Base-by-base conservation (phyloP, 495 filamentous ascomycete genomes). In the Aspergillus incahuasiensis region DNA sequence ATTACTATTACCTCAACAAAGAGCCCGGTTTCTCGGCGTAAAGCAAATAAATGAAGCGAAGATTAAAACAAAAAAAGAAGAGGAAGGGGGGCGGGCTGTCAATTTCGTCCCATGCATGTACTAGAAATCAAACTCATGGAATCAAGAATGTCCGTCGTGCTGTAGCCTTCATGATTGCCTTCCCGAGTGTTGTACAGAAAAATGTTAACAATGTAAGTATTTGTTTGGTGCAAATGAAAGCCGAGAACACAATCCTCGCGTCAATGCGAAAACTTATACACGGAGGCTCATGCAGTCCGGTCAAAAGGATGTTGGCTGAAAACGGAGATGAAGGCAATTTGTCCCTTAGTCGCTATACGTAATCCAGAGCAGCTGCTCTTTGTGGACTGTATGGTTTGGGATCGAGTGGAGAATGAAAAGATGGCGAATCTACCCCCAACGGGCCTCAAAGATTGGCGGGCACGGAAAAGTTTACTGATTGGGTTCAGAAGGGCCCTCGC, bases 401-500 rank as follows among this genome's bases (percentile, higher is more conserved):
- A 54, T 38, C 32, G 47, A 25, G 25, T 20, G 6, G 40, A 48
- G 41, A 21, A 28, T 41, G 22, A 56, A 44, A 6, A 43, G 25
- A 28, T n/a, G 22, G 6, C 7, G 16, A 19, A 48, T 15, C n/a
- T 32, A 34, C 8, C 16, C n/a, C 20, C 15, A 22, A 8, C 6
- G 18, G 25, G 28, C 13, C 39, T 2, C 30, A n/a, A 22, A 41
- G 7, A 21, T 32, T 4, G 41, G n/a, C n/a, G n/a, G n/a, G n/a
- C n/a, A 35, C 12, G 3, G 16, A 51, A 18, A n/a, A 12, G 32
- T 35, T 47, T 55, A 55, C 24, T 39, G 52, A 30, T 21, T 38
- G 21, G n/a, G 18, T 34, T 55, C 47, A 18, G 49, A 20, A 15
- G 54, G 15, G 30, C 49, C 49, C 22, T 32, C 63, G 46, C 66